A percentile compares a stretch with the other conserved stretches of the same genome.
These are phyloP conservation scores for Eucalyptus polyanthemos DNA, from an alignment of 345 rosid genomes.

Conservation along the genomic window DNA sequence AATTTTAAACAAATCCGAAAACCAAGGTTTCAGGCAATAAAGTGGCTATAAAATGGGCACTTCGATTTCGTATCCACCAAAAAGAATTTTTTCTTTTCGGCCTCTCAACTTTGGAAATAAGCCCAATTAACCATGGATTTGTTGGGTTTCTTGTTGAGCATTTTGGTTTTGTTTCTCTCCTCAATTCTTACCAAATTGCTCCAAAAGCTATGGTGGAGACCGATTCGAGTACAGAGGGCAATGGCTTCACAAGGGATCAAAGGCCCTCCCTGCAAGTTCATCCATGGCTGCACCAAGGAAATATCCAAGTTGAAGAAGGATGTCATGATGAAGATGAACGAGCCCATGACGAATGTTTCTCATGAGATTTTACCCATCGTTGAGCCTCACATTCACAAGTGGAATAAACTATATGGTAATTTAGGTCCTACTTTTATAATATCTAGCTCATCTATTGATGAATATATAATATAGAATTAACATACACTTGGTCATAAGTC, in stretches of 20 bases:
- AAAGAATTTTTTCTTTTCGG: background rate
- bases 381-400: background rate
- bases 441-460: background rate
- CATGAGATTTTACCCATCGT: background rate
- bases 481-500: background rate
- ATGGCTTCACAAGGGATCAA: background rate
- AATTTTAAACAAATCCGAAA: background rate
- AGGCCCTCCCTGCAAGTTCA: background rate
- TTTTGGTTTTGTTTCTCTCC: background rate
- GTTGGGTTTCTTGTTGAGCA: background rate
- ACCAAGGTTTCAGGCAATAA: background rate
- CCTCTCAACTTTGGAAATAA: background rate
- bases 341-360: background rate
- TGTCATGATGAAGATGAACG: background rate
- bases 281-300: background rate
- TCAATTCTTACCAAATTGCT: background rate
- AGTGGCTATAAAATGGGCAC: background rate
- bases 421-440: background rate
- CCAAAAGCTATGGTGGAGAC: background rate
- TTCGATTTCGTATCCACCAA: background rate
- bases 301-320: background rate
- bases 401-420: background rate
- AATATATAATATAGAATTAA: background rate
- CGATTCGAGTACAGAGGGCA: background rate
- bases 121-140: background rate